These are phyloP conservation scores for Oidiodendron maius DNA, from an alignment of 495 filamentous ascomycete genomes.

Conservation along the genomic window DNA sequence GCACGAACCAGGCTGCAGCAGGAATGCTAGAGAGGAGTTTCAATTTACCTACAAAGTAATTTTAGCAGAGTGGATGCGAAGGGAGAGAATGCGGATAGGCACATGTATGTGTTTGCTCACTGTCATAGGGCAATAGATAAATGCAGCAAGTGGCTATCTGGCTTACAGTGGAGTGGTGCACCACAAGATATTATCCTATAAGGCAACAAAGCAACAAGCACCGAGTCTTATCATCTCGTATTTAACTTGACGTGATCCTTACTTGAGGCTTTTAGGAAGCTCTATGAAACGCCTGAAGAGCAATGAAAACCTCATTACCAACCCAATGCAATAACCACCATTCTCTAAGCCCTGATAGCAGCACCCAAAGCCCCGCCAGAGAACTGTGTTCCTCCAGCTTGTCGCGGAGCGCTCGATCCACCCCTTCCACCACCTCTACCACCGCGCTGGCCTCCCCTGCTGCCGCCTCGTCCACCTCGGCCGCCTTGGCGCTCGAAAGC, in stretches of 20 bases:
- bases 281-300: conserved; percentile 24
- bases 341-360: conserved; percentile 43
- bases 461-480: conserved; percentile 67
- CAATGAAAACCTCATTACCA: conserved; percentile 12
- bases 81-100: too few species aligned
- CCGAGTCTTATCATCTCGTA: neutral
- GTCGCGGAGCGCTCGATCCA: conserved; percentile 44
- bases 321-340: conserved; percentile 22
- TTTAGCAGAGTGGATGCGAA: too few species aligned
- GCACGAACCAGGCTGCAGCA: too few species aligned
- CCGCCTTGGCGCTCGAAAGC: conserved; percentile 88
- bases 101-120: too few species aligned
- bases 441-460: conserved; percentile 57
- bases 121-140: too few species aligned
- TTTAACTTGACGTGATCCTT: neutral
- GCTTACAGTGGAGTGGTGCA: too few species aligned
- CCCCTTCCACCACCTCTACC: conserved; percentile 61
- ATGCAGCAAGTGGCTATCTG: too few species aligned
- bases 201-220: too few species aligned
- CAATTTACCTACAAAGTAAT: too few species aligned
- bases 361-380: conserved; percentile 51
- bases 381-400: conserved; percentile 52
- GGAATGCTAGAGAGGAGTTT: too few species aligned
- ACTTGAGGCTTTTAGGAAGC: conserved; percentile 16
- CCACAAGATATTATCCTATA: too few species aligned